These are phyloP conservation scores for Pythium volutum DNA, from an alignment of 352 stramenopile species.

Conservation along the genomic window DNA sequence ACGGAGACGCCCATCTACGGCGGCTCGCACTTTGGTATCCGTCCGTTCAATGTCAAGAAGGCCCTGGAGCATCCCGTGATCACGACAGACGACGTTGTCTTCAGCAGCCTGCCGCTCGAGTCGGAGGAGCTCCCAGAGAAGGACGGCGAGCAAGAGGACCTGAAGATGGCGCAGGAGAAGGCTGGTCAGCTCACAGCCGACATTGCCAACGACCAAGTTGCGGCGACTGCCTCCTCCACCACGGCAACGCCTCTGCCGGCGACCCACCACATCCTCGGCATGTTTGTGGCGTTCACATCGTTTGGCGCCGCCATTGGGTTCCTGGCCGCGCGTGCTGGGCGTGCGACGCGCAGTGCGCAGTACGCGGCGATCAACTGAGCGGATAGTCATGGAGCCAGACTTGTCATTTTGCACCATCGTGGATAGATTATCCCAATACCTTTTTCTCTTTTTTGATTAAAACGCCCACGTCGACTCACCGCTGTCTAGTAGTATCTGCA, in stretches of 20 bases:
- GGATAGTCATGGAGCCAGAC: no score
- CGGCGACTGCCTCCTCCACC: slow-evolving; percentile 6
- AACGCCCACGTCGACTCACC: no score
- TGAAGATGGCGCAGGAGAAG: slow-evolving; percentile 12
- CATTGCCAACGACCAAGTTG: slow-evolving; percentile 4
- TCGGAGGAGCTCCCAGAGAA: slow-evolving; percentile 44
- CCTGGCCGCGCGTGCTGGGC: slow-evolving; percentile 23
- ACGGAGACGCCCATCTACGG: slow-evolving; percentile 71
- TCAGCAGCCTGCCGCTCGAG: slow-evolving; percentile 43
- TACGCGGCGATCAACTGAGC: slow-evolving; percentile 31
- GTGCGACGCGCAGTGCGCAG: slow-evolving; percentile 22
- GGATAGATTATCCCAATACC: no score
- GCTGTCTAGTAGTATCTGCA: no score
- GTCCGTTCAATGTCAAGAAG: slow-evolving; percentile 49
- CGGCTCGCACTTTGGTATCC: slow-evolving; percentile 73
- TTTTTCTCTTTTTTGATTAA: no score
- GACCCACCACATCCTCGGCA: slow-evolving; percentile 25
- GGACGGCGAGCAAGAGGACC: slow-evolving; percentile 17
- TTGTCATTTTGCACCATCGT: no score
- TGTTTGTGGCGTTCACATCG: slow-evolving; percentile 34
- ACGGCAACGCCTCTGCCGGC: slow-evolving; percentile 8
- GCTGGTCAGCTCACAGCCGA: slow-evolving; percentile 1
- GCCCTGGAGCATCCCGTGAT: slow-evolving; percentile 86
- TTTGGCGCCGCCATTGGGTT: slow-evolving; percentile 34
- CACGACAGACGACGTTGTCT: slow-evolving; percentile 56